Base-by-base conservation (phyloP, 2,329 filamentous ascomycete species). In the Dactylellina haptotyla region DNA sequence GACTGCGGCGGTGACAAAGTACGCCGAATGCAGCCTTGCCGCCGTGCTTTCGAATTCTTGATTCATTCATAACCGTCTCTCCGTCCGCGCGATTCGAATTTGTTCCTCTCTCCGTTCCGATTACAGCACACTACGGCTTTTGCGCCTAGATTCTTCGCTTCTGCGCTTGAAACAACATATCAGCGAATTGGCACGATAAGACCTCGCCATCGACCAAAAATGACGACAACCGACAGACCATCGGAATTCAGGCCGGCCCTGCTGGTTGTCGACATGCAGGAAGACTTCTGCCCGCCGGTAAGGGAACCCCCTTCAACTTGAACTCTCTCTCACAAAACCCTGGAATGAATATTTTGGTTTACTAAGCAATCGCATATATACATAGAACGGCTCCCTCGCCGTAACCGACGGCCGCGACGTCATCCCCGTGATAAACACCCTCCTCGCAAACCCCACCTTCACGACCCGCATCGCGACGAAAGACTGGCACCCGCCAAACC, bases 201-300 rank as follows among this genome's bases (percentile, higher is more conserved):
- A 39, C 3, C 12, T 39, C 34, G 34, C 12, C 16, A 58, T 14
- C 14, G 34, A 63, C 18, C n/a, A 6, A 41, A 39, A 51, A 69
- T 69, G 64, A 37, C 56, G 56, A 69, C 64, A 51, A 39, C 32
- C 37, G 64, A 23, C 4, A 67, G 53, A 54, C 76, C 76, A 58
- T 37, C 56, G 37, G 66, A 50, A 20, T 84, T 84, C 78, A 81
- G 80, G 41, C 84, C 87, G 46, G 87, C 87, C n/a, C 81, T 90
- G 37, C 81, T 97, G 51, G 85, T 97, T 9, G 89, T 97, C 59
- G 93, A 97, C 81, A 85, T 96, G 79, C 95, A 98, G 82, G 90
- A 97, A 81, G 94, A 98, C 83, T 98, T 80, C 65, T 74, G 66
- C 30, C 75, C 75, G 28, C 72, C 67, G 12, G 75, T 77, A 67